Percentiles rank a stretch among this genome's conserved stretches.
Evolutionary conservation across 495 filamentous ascomycete species (phyloP).

Genomic region (Aspergillus funiculosus): DNA sequence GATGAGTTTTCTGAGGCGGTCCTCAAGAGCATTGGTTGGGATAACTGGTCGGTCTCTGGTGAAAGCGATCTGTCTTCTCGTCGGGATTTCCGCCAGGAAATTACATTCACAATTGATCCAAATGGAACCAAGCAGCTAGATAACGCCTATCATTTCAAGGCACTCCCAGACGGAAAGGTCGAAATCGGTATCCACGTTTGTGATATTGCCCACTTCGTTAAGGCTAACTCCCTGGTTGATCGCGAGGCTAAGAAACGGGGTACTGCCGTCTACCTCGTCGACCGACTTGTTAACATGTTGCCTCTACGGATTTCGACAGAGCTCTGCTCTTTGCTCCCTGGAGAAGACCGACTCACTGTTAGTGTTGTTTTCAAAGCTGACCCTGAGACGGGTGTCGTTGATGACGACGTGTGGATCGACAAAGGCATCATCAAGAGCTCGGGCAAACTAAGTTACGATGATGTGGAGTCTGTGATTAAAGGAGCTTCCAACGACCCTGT

Average conservation of each 20-base stretch:
- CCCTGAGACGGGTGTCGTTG: conserved; percentile 65
- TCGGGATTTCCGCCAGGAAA: conserved; percentile 85
- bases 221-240: conserved; percentile 90
- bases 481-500: conserved; percentile 53
- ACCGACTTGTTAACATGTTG: conserved; percentile 85
- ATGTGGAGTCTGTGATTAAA: conserved; percentile 73
- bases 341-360: conserved; percentile 82
- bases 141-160: conserved; percentile 86
- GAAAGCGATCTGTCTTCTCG: conserved; percentile 76
- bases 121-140: conserved; percentile 78
- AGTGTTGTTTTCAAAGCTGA: conserved; percentile 89
- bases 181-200: conserved; percentile 95
- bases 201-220: conserved; percentile 95
- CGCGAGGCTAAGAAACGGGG: conserved; percentile 97
- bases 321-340: conserved; percentile 79
- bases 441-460: conserved; percentile 74
- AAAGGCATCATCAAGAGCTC: conserved; percentile 89
- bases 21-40: conserved; percentile 81
- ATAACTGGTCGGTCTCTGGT: conserved; percentile 79
- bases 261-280: conserved; percentile 89
- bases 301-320: conserved; percentile 79
- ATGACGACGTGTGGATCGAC: conserved; percentile 83
- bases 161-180: conserved; percentile 71
- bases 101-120: conserved; percentile 86
- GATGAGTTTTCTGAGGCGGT: conserved; percentile 98